These are phyloP conservation scores for Aquilaria malaccensis DNA, from an alignment of 345 rosid genomes.

Conservation along the genomic window DNA sequence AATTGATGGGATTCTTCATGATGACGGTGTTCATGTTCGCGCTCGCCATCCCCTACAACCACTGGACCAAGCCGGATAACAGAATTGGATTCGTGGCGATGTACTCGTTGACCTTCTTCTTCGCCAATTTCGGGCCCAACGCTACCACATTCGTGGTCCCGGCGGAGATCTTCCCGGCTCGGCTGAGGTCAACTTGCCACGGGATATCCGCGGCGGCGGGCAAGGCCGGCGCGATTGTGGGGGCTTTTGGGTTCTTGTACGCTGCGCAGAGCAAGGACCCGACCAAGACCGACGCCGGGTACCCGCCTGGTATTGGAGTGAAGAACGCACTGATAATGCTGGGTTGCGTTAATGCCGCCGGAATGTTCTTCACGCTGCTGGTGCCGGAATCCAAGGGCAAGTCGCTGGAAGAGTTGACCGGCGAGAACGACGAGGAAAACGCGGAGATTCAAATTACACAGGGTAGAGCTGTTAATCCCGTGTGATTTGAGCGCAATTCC, in stretches of 20 bases:
- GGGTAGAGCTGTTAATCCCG: background rate
- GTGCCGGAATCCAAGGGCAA: slow-evolving; percentile 53
- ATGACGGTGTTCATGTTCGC: slow-evolving; percentile 69
- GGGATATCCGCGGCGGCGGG: slow-evolving; percentile 58
- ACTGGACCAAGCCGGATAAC: slow-evolving; percentile 38
- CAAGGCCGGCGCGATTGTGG: slow-evolving; percentile 49
- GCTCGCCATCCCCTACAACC: slow-evolving; percentile 56
- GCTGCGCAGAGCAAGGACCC: slow-evolving; percentile 33
- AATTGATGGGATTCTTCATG: slow-evolving; percentile 58
- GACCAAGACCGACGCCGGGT: slow-evolving; percentile 40
- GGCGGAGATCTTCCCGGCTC: slow-evolving; percentile 52
- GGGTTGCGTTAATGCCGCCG: slow-evolving; percentile 38
- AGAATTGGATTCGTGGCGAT: slow-evolving; percentile 42
- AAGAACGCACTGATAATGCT: slow-evolving; percentile 41
- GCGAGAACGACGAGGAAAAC: slow-evolving; percentile 32
- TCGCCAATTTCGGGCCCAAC: slow-evolving; percentile 59
- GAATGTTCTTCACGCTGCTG: slow-evolving; percentile 43
- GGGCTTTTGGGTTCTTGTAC: slow-evolving; percentile 53
- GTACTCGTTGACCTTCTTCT: slow-evolving; percentile 54
- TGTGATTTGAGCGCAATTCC: background rate
- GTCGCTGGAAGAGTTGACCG: slow-evolving; percentile 52
- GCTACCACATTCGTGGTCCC: slow-evolving; percentile 56
- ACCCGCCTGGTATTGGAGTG: slow-evolving; percentile 56
- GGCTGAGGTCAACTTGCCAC: slow-evolving; percentile 58
- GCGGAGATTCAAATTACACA: background rate